phyloP scores from a whole-genome alignment of 2,329 filamentous ascomycete species.

The Camillea tinctor region DNA sequence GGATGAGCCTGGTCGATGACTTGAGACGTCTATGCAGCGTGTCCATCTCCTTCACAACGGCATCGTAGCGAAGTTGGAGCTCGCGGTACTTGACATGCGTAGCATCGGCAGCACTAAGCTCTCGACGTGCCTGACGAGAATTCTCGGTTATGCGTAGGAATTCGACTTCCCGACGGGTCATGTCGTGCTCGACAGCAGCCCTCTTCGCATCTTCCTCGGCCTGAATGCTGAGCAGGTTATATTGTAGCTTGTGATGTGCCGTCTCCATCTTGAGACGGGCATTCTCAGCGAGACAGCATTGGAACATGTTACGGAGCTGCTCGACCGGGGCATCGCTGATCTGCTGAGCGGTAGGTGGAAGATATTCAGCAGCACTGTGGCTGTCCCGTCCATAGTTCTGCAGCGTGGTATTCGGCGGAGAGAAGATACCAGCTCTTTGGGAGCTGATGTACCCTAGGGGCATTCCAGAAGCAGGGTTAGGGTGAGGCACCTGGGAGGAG shows the following conservation, averaged over 20 bases:
- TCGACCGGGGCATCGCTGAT: constrained; percentile 53
- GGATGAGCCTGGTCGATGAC: constrained; percentile 74
- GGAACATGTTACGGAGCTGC: constrained; percentile 57
- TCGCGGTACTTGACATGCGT: constrained; percentile 57
- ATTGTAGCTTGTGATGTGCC: constrained; percentile 87
- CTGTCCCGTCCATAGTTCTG: constrained; percentile 14
- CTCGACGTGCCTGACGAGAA: constrained; percentile 58
- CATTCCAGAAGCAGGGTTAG: constrained; percentile 25
- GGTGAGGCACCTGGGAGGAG: constrained; percentile 48
- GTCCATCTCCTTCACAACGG: constrained; percentile 64
- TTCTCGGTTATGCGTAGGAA: constrained; percentile 75
- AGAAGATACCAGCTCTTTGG: constrained; percentile 50
- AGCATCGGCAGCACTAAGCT: constrained; percentile 52
- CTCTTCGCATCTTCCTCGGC: constrained; percentile 82
- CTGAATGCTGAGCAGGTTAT: constrained; percentile 79
- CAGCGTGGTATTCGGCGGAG: constrained; percentile 50
- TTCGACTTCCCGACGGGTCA: constrained; percentile 85
- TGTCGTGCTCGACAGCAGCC: constrained; percentile 86
- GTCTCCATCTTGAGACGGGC: constrained; percentile 72
- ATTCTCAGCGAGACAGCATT: constrained; percentile 54
- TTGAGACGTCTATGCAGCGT: constrained; percentile 63
- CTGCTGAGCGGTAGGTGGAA: constrained; percentile 47
- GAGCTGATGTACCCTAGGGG: constrained; percentile 37
- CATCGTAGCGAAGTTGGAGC: constrained; percentile 64
- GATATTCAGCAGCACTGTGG: constrained; percentile 37